Percentiles rank a stretch among this genome's conserved stretches.
These are phyloP conservation scores for Melanomma pulvis-pyrius DNA, from an alignment of 495 filamentous ascomycete species.

Conservation along the genomic window DNA sequence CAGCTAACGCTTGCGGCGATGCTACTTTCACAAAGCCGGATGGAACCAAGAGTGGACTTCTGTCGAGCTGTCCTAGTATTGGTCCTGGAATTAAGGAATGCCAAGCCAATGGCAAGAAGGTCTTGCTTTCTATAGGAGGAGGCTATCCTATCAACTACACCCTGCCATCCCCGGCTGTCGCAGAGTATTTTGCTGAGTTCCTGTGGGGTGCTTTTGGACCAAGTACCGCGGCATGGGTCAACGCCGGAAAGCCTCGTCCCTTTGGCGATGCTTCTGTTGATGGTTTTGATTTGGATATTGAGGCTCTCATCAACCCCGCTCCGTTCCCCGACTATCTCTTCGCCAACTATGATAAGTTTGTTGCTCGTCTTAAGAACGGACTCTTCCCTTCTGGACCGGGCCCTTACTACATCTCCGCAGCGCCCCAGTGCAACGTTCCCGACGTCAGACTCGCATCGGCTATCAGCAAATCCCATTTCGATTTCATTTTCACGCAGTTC, in stretches of 20 bases:
- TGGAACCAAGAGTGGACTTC: slow-evolving; percentile 37
- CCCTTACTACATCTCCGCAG: slow-evolving; percentile 48
- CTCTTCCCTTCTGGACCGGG: slow-evolving; percentile 32
- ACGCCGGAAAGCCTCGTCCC: slow-evolving; percentile 41
- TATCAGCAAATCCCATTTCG: slow-evolving; percentile 42
- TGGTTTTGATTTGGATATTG: slow-evolving; percentile 50
- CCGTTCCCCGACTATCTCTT: slow-evolving; percentile 34
- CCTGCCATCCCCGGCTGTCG: slow-evolving; percentile 44
- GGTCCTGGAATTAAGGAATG: slow-evolving; percentile 43
- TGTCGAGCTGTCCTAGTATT: slow-evolving; percentile 45
- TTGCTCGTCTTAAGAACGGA: slow-evolving; percentile 38
- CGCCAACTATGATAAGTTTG: slow-evolving; percentile 42
- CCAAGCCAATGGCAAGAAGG: slow-evolving; percentile 47
- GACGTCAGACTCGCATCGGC: slow-evolving; percentile 41
- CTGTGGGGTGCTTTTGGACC: slow-evolving; percentile 70
- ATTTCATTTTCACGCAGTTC: slow-evolving; percentile 49
- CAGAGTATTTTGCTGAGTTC: slow-evolving; percentile 58
- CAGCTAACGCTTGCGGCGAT: slow-evolving; percentile 60
- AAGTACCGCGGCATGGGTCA: slow-evolving; percentile 43
- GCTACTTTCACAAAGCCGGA: slow-evolving; percentile 41
- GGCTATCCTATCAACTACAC: slow-evolving; percentile 41
- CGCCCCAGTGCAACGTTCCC: slow-evolving; percentile 48
- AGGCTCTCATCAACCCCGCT: slow-evolving; percentile 37
- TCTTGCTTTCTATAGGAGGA: slow-evolving; percentile 47
- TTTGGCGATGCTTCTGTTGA: slow-evolving; percentile 46